phyloP scores from a whole-genome alignment of 192 early-diverging fungal genomes.

The Coemansia sp. region DNA sequence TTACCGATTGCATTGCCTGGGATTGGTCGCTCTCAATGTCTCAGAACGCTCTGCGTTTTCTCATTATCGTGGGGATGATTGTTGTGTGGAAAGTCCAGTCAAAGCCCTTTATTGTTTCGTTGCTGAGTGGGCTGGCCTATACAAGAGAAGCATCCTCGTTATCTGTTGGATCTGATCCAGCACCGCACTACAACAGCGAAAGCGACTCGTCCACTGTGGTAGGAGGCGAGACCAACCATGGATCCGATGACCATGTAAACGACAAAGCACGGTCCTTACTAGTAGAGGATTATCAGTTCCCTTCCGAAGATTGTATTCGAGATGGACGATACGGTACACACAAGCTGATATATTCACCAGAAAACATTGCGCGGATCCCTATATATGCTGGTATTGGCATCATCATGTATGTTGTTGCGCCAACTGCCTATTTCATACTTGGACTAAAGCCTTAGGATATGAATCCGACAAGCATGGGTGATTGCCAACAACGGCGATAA shows the following conservation, averaged over 20 bases:
- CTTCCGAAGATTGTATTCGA: conserved; percentile 15
- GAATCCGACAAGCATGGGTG: no score
- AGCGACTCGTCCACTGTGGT: conserved; percentile 8
- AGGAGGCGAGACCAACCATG: neutral
- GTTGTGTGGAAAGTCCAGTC: conserved; percentile 50
- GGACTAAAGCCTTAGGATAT: conserved; percentile 23
- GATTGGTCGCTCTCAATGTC: conserved; percentile 30
- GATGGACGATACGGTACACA: conserved; percentile 42
- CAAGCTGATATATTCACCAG: conserved; percentile 37
- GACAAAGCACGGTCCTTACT: neutral
- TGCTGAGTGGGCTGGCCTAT: conserved; percentile 15
- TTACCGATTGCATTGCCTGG: conserved; percentile 42
- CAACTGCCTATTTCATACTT: conserved; percentile 20
- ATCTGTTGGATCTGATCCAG: conserved; percentile 1
- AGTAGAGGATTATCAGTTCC: conserved; percentile 13
- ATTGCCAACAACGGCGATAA: no score
- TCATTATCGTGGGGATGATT: conserved; percentile 28
- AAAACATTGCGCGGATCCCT: conserved; percentile 52
- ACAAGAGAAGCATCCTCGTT: neutral
- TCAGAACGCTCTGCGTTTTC: conserved; percentile 39
- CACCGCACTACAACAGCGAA: conserved; percentile 2
- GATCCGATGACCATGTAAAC: neutral
- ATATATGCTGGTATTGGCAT: conserved; percentile 50
- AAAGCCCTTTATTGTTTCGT: conserved; percentile 23
- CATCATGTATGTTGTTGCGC: conserved; percentile 23